Percentiles rank a stretch among this genome's conserved stretches.
Evolutionary conservation across 305 asterid genomes (phyloP).

Genomic region (Striga hermonthica): DNA sequence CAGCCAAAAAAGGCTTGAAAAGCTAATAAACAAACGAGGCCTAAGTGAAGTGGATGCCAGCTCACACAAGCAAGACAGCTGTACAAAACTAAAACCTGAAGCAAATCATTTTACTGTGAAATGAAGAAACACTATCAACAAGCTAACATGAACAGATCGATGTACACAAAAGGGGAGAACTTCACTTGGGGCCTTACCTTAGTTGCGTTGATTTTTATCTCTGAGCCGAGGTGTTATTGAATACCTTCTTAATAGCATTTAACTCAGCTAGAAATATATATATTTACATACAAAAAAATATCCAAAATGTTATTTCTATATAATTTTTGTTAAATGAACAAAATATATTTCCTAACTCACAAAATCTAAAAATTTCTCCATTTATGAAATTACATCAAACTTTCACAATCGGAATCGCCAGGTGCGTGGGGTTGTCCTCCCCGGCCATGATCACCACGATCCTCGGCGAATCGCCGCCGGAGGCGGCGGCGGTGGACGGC

Average conservation of each 20-base stretch:
- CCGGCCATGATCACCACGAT: conserved; percentile 84
- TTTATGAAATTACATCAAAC: neutral
- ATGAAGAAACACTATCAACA: neutral
- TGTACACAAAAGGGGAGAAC: conserved; percentile 1
- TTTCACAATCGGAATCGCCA: conserved; percentile 50
- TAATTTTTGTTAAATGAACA: no score
- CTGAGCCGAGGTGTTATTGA: conserved; percentile 70
- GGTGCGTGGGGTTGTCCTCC: conserved; percentile 58
- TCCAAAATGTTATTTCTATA: no score
- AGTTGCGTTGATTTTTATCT: conserved; percentile 84
- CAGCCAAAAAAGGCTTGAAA: no score
- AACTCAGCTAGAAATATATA: conserved; percentile 85
- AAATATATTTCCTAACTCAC: no score
- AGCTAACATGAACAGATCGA: neutral
- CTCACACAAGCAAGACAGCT: no score
- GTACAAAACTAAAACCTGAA: no score
- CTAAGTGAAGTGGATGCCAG: no score
- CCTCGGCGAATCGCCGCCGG: conserved; percentile 41
- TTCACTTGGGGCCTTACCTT: conserved; percentile 51
- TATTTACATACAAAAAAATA: no score
- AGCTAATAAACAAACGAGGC: no score
- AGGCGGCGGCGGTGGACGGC: conserved; percentile 17
- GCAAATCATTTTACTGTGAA: neutral
- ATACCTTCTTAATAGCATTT: conserved; percentile 88
- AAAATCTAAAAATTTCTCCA: neutral